A percentile compares a stretch with the other conserved stretches of the same genome.
These are phyloP conservation scores for Alternaria brassicae DNA, from an alignment of 2,329 filamentous ascomycete genomes.

Conservation along the genomic window DNA sequence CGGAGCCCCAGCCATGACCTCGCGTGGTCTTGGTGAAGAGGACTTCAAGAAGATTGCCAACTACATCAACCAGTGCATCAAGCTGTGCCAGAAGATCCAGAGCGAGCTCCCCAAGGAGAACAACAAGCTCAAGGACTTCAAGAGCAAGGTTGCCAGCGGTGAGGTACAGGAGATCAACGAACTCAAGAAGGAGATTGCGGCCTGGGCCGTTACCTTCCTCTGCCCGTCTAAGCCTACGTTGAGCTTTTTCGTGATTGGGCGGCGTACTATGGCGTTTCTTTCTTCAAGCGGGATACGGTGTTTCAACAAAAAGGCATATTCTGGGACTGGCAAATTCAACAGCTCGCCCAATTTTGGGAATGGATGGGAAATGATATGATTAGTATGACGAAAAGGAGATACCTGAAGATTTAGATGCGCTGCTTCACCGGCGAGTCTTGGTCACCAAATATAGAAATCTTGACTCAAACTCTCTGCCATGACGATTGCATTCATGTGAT, in stretches of 20 bases:
- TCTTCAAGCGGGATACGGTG: background rate
- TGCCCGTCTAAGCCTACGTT: constrained; percentile 68
- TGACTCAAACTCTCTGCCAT: background rate
- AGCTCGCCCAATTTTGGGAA: constrained; percentile 22
- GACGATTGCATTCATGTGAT: background rate
- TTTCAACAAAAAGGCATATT: constrained; percentile 38
- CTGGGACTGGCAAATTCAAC: constrained; percentile 34
- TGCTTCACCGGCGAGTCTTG: background rate
- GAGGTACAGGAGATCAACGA: constrained; percentile 81
- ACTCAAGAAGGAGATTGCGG: constrained; percentile 86
- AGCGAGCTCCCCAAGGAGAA: constrained; percentile 86
- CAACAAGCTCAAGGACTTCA: constrained; percentile 99
- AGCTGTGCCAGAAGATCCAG: constrained; percentile 90
- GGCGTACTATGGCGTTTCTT: constrained; percentile 29
- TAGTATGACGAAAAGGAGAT: background rate
- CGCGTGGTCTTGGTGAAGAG: constrained; percentile 84
- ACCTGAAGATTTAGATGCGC: background rate
- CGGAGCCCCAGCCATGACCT: constrained; percentile 97
- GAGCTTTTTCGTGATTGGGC: constrained; percentile 6
- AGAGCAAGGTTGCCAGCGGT: constrained; percentile 83
- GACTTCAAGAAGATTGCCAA: constrained; percentile 82
- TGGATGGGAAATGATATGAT: constrained; percentile 12
- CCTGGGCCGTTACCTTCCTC: constrained; percentile 88
- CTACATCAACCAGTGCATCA: constrained; percentile 90
- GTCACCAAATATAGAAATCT: background rate